A percentile compares a stretch with the other conserved stretches of the same genome.
Evolutionary conservation across 768 basidiomycete genomes (phyloP).

Genomic region (Rhodotorula diobovata): DNA sequence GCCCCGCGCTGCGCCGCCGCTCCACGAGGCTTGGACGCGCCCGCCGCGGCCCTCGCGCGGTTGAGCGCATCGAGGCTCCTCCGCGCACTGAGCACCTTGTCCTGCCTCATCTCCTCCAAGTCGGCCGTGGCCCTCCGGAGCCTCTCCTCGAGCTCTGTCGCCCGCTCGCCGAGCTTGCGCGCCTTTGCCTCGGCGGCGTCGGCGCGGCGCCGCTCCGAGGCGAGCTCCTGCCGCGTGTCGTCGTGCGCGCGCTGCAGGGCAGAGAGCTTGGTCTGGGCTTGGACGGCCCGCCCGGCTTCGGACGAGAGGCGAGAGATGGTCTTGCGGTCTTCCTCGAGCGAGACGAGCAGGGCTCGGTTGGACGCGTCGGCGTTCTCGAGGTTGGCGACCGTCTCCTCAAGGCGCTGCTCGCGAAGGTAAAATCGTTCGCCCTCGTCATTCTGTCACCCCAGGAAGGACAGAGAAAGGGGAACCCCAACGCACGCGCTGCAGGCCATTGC

Average conservation of each 20-base stretch:
- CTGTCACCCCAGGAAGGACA: not conserved
- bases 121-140: constrained; percentile 28
- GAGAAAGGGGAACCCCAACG: not conserved
- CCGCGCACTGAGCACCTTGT: constrained; percentile 31
- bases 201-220: constrained; percentile 64
- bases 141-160: constrained; percentile 22
- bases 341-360: constrained; percentile 65
- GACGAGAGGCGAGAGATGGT: constrained; percentile 64
- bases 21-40: too few species aligned
- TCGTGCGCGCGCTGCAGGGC: constrained; percentile 69
- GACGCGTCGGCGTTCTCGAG: constrained; percentile 76
- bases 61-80: constrained; percentile 31
- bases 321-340: constrained; percentile 67
- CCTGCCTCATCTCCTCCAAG: constrained; percentile 39
- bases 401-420: constrained; percentile 53
- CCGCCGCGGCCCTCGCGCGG: constrained; percentile 6
- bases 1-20: too few species aligned
- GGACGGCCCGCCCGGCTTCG: constrained; percentile 65
- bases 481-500: constrained; percentile 61
- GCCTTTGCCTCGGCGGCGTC: constrained; percentile 62
- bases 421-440: too few species aligned
- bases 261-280: constrained; percentile 64
- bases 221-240: constrained; percentile 70
- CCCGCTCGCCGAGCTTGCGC: constrained; percentile 44
- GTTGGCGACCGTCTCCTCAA: constrained; percentile 72